A percentile compares a stretch with the other conserved stretches of the same genome.
Conservation (phyloP, 2,329 filamentous ascomycete genomes). For the Xylariaceae sp. region DNA sequence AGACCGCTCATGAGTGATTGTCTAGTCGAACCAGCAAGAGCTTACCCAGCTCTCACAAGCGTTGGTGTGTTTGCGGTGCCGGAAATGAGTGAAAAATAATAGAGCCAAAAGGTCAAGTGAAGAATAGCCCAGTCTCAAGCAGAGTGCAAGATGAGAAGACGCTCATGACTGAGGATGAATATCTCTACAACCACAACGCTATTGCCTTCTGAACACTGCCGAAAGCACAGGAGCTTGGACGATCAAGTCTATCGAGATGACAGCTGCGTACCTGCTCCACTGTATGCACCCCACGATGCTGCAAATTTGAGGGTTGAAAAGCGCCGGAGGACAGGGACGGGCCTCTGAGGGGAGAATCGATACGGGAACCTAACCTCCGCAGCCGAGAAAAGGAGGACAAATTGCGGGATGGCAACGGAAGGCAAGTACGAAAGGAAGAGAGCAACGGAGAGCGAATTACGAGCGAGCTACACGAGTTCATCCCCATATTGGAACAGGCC, state of each 20-base stretch:
- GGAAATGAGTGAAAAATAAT: too few relatives aligned
- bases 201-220: too few relatives aligned
- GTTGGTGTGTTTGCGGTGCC: too few relatives aligned
- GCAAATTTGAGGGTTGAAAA: conserved; percentile 1
- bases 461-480: conserved; percentile 5
- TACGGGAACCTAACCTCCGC: neutral
- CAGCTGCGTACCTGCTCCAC: conserved; percentile 9
- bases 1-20: too few relatives aligned
- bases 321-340: neutral
- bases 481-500: conserved; percentile 9
- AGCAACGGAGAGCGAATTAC: conserved; percentile 12
- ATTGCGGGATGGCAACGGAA: neutral
- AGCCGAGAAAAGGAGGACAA: conserved; percentile 2
- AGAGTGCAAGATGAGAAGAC: too few relatives aligned
- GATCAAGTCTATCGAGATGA: neutral
- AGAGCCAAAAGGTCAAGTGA: too few relatives aligned
- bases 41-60: too few relatives aligned
- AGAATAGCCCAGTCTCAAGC: too few relatives aligned
- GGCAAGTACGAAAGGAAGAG: conserved; percentile 3
- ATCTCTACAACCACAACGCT: too few relatives aligned
- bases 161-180: too few relatives aligned
- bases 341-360: neutral
- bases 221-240: neutral
- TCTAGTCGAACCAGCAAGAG: too few relatives aligned
- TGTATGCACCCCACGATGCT: conserved; percentile 13